Base-by-base conservation (phyloP, 2,329 filamentous ascomycete genomes). In the Cordyceps cicadae region DNA sequence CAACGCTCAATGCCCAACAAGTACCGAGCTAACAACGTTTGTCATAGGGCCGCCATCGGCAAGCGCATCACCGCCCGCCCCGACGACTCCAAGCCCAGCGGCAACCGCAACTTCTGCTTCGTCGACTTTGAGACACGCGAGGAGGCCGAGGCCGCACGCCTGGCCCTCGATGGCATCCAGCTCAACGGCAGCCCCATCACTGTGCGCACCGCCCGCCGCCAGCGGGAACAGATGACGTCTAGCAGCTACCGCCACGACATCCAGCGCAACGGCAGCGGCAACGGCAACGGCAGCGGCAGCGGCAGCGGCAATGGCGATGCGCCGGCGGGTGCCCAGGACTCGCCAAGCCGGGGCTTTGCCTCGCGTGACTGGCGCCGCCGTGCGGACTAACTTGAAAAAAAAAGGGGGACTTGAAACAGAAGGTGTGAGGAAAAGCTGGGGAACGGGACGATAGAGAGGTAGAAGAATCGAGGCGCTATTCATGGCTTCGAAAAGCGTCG, bases 51-150 rank as follows among this genome's bases (percentile, higher is more conserved):
- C 14, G 63, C 53, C 7, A 75, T 81, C 52, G 75, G 79, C 64
- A 81, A 81, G 65, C 73, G 79, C 19, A 87, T 82, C 76, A 86
- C 79, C 52, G 83, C 79, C 63, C 85, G 77, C 68, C 57, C 37
- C 24, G 84, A 75, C 67, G 83, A 72, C 67, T 86, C 78, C 62
- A 75, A 74, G 29, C 70, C 74, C 46, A 74, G 77, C 0, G 83
- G 82, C 34, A 79, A 83, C 64, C 78, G 84, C 67, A 81, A 87
- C 71, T 87, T 84, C 70, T 83, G 83, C 66, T 88, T 87, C 62
- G 82, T 88, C n/a, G 84, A 88, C 66, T 79, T 88, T 60, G 75
- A 74, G 53, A 81, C 77, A 6, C 68, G 73, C 0, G 78, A 84
- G 57, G 80, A 87, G 63, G 83, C 82, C 0, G 70, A 77, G 39